phyloP scores from a whole-genome alignment of 23 red algal genomes.

The Agarophyton chilense region DNA sequence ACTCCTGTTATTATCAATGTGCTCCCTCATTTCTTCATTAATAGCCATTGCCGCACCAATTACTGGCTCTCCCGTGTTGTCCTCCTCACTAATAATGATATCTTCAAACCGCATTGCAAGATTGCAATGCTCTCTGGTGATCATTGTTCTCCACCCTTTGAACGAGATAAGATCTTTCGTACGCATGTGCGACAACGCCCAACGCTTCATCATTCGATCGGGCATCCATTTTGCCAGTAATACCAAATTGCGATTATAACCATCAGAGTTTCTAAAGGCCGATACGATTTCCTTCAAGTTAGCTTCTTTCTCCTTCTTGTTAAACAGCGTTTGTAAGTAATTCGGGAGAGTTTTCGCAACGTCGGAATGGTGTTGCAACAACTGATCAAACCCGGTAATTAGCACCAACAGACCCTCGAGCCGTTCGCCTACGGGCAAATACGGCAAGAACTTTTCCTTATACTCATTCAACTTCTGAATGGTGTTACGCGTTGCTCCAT shows the following conservation, averaged over 20 bases:
- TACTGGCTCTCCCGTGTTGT: conserved; percentile 39
- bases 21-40: conserved; percentile 69
- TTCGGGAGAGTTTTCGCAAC: conserved; percentile 30
- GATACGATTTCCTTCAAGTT: conserved; percentile 48
- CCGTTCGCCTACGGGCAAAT: conserved; percentile 68
- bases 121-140: conserved; percentile 42
- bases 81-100: conserved; percentile 42
- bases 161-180: conserved; percentile 40
- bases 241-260: conserved; percentile 71
- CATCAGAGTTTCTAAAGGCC: conserved; percentile 44
- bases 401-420: conserved; percentile 52
- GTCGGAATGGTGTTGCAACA: conserved; percentile 51
- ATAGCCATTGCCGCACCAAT: conserved; percentile 78
- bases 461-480: conserved; percentile 58
- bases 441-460: conserved; percentile 59
- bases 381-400: conserved; percentile 35
- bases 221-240: conserved; percentile 68
- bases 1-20: conserved; percentile 58
- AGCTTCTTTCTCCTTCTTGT: conserved; percentile 56
- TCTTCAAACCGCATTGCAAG: conserved; percentile 44
- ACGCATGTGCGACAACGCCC: conserved; percentile 44
- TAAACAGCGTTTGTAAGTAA: conserved; percentile 59
- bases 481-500: conserved; percentile 36
- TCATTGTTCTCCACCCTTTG: conserved; percentile 52
- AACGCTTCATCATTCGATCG: conserved; percentile 52